Base-by-base conservation (phyloP, 2,329 filamentous ascomycete species). In the Lachnellula hyalina region DNA sequence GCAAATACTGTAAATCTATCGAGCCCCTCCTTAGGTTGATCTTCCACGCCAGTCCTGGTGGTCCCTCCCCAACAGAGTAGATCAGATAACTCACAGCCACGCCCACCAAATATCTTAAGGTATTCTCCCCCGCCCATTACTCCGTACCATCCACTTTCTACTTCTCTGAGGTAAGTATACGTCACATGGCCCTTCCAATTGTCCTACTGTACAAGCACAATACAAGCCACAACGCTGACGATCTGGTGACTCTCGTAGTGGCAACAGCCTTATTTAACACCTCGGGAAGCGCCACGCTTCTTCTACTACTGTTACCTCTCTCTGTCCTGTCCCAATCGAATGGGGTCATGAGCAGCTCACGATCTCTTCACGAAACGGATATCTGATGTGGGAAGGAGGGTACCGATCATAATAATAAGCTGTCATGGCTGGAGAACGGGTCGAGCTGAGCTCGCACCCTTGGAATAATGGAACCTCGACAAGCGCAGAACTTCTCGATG, bases 301-400 rank as follows among this genome's bases (percentile, higher is more conserved):
- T 56, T 47, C 38, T 53, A 55, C 53, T 38, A 47, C 49, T 53
- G 17, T 47, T 14, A 53, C 23, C 57, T 12, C 54, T 45, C 45
- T 52, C 56, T 53, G 56, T 57, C 56, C 54, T 17, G 55, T 60
- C 54, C 53, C 52, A 53, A 58, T 61, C 53, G 58, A 61, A 62
- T 56, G 61, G 62, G 64, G 28, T 61, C 58, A 68, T 67, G 65
- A 65, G 56, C 62, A 57, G 53, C 64, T 53, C 32, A 61, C 62
- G 54, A 64, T 51, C 51, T 52, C 56, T 49, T 50, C 48, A 36
- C 52, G 53, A 59, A 52, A 47, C 54, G 63, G 60, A 61, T 58
- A 55, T 61, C 55, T 67, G 66, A 66, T 59, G 65, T 57, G 62
- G 66, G 63, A 62, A 56, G 62, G 59, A 66, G 61, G 61, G 58